Base-by-base conservation (phyloP, 441 rosid species). In the Omphalea diandra region DNA sequence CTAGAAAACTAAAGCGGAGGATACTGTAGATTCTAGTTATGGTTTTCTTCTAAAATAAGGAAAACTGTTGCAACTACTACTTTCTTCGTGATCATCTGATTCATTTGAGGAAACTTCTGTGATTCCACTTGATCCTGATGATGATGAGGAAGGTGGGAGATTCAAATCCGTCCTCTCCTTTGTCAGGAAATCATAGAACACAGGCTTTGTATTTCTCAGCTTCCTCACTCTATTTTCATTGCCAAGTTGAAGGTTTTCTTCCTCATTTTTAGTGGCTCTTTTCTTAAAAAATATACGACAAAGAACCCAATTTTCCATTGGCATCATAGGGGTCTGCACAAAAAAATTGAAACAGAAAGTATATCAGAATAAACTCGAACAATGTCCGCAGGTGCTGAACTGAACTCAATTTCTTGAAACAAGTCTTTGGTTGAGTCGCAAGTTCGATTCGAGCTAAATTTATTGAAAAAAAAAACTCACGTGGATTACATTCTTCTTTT, bases 281-380 rank as follows among this genome's bases (percentile, higher is more conserved):
- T 87, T 95, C 89, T 90, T 95, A 74, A 90, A 80, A 77, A 93
- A 93, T 79, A 95, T 88, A 22, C 98, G 90, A 80, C 99, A 93
- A 2, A 95, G 82, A 41, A 93, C 98, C 98, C 97, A 95, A 73
- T 86, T 93, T 60, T 86, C 90, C 77, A 79, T 73, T 41, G 86
- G 76, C 76, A 68, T 79, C 72, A 58, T 72, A 6, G 76, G 71
- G 58, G 66, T 76, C 98, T 90, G 87, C 74, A 75, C 0, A 54
- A 49, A 68, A 50, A n/a, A n/a, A n/a, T n/a, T 27, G n/a, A 14
- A 56, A 64, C 29, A 57, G 43, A 65, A 29, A 49, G 27, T 53
- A 67, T 22, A 70, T 71, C 41, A 63, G 18, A 60, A 52, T 10
- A 31, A 20, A 33, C n/a, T 32, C 3, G 40, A 56, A 35, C 43